Evolutionary conservation across 352 stramenopile genomes (phyloP).

Genomic region (Poterioochromonas sp.): DNA sequence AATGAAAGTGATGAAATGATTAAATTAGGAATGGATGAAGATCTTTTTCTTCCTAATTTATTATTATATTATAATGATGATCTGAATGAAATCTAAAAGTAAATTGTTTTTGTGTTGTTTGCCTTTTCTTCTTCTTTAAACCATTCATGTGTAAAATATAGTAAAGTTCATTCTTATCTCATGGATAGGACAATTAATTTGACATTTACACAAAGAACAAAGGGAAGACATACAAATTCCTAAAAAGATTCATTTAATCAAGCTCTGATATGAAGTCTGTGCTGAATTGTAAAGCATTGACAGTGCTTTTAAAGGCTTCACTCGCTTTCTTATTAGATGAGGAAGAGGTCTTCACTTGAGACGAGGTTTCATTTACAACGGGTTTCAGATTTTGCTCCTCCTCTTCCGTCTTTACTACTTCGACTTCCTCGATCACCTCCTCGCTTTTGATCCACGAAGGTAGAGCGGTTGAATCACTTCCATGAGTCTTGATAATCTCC

Average conservation of each 20-base stretch:
- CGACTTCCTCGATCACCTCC: neutral
- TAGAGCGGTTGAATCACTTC: neutral
- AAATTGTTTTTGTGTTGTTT: neutral
- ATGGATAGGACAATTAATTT: no score
- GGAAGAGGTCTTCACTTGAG: neutral
- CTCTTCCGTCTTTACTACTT: neutral
- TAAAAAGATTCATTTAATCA: neutral
- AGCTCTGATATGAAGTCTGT: neutral
- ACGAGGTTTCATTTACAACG: neutral
- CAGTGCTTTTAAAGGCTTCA: neutral
- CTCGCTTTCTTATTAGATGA: neutral
- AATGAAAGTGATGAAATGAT: neutral
- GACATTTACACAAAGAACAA: no score
- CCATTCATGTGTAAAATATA: neutral
- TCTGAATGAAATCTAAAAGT: neutral
- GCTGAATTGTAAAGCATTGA: neutral
- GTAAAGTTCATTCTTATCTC: no score
- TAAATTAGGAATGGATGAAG: conserved; percentile 9
- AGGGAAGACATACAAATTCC: neutral
- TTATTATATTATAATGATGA: conserved; percentile 32
- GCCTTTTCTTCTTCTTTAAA: neutral
- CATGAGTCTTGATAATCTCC: neutral
- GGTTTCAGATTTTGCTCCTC: no score
- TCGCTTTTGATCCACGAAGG: neutral
- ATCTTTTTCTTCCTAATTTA: neutral